phyloP scores from a whole-genome alignment of 2,329 filamentous ascomycete genomes.

The Epichloe sibirici region DNA sequence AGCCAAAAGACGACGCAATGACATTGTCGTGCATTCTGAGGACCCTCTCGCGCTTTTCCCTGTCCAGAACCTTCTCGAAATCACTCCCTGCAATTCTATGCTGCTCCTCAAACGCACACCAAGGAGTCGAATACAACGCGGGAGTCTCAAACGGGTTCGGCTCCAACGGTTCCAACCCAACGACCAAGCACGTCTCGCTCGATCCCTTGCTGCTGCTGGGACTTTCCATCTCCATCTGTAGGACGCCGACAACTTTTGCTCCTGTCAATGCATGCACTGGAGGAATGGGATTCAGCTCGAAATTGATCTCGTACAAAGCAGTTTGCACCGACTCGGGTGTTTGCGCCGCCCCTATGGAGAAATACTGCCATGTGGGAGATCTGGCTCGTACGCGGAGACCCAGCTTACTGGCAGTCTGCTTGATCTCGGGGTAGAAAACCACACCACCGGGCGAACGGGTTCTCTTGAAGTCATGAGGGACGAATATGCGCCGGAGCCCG shows the following conservation, averaged over 20 bases:
- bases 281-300: constrained; percentile 12
- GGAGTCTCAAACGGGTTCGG: too few species aligned
- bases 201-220: too few species aligned
- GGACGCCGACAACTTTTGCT: constrained; percentile 11
- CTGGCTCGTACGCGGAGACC: constrained; percentile 10
- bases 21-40: not conserved
- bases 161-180: too few species aligned
- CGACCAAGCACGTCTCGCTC: too few species aligned
- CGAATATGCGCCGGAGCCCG: not conserved
- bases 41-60: not conserved
- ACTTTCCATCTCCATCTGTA: too few species aligned
- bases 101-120: not conserved
- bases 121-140: not conserved
- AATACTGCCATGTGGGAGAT: constrained; percentile 17
- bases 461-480: not conserved
- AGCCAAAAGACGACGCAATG: not conserved
- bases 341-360: not conserved
- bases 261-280: constrained; percentile 9
- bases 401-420: not conserved
- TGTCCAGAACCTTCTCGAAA: not conserved
- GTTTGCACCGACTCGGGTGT: constrained; percentile 3
- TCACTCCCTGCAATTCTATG: not conserved
- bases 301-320: constrained; percentile 15
- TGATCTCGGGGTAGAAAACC: not conserved
- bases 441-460: not conserved